Conservation (phyloP, 805 yeast species). For the Yarrowia hollandica region DNA sequence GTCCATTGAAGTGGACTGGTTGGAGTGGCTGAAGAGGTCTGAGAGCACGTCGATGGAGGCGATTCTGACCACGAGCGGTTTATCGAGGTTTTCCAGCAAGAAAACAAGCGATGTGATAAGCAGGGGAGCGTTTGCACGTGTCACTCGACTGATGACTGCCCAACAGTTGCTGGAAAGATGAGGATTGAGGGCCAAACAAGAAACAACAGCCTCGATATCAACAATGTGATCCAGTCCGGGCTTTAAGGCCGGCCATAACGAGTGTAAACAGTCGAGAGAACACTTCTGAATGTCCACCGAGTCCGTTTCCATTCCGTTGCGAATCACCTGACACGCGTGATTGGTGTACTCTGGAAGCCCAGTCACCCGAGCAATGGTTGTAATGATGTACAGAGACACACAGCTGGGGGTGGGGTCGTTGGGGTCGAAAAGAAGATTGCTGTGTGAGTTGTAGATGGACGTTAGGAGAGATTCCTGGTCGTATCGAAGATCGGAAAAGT, state of each 20-base stretch:
- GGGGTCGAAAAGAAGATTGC: slow-evolving; percentile 13
- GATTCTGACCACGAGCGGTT: not conserved
- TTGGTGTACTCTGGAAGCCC: not conserved
- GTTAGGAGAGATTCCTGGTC: not conserved
- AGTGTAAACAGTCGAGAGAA: slow-evolving; percentile 5
- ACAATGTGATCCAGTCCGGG: slow-evolving; percentile 16
- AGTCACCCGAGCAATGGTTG: slow-evolving; percentile 12
- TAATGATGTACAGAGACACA: slow-evolving; percentile 13
- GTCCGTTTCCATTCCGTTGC: slow-evolving; percentile 10
- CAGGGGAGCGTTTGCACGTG: slow-evolving; percentile 9
- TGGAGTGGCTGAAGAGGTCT: not conserved
- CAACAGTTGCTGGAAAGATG: not conserved
- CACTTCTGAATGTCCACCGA: not conserved
- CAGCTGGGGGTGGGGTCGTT: not conserved
- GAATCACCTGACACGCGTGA: slow-evolving; percentile 11
- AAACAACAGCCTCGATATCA: slow-evolving; percentile 12
- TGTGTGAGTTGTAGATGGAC: not conserved
- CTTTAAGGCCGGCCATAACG: not conserved
- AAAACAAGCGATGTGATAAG: not conserved
- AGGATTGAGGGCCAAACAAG: not conserved
- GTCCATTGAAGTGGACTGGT: slow-evolving; percentile 6
- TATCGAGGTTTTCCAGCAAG: not conserved
- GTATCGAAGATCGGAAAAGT: not conserved
- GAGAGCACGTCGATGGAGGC: not conserved
- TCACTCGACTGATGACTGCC: not conserved